Evolutionary conservation across 139 green algal genomes (phyloP).

Genomic region (Parachlorella kessleri): DNA sequence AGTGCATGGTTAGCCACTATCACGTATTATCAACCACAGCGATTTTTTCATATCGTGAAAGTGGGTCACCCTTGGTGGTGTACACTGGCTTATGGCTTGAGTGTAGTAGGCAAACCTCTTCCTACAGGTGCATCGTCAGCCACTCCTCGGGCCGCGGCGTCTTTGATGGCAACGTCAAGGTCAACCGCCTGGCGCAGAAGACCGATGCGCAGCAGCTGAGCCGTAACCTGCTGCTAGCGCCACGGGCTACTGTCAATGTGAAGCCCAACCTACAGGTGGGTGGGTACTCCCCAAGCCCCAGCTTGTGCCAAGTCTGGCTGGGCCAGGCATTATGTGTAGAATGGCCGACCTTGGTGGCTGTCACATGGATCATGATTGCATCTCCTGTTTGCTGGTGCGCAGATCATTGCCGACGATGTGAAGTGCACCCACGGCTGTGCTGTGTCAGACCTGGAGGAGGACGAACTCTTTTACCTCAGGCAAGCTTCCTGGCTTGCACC

Average conservation of each 20-base stretch:
- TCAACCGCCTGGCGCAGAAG: constrained; percentile 91
- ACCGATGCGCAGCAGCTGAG: constrained; percentile 95
- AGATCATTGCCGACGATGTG: constrained; percentile 99
- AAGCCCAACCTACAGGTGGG: constrained; percentile 93
- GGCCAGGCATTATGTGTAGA: too few relatives aligned
- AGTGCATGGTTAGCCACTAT: too few relatives aligned
- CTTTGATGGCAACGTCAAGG: constrained; percentile 96
- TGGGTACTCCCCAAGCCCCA: background rate
- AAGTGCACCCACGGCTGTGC: constrained; percentile 98
- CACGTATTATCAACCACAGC: too few relatives aligned
- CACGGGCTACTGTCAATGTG: constrained; percentile 93
- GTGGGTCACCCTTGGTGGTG: too few relatives aligned
- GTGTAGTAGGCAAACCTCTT: too few relatives aligned
- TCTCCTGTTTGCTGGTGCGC: too few relatives aligned
- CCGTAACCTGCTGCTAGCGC: constrained; percentile 94
- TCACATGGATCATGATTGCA: too few relatives aligned
- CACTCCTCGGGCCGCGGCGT: constrained; percentile 77
- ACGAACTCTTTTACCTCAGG: constrained; percentile 99
- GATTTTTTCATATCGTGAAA: too few relatives aligned
- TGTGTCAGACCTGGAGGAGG: constrained; percentile 95
- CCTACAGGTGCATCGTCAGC: constrained; percentile 83
- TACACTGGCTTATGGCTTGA: too few relatives aligned
- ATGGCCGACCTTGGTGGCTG: too few relatives aligned
- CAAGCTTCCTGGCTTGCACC: constrained; percentile 12
- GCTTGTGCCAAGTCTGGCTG: too few relatives aligned